phyloP scores from a whole-genome alignment of 192 early-diverging fungal species.

The Cetraspora pellucida region DNA sequence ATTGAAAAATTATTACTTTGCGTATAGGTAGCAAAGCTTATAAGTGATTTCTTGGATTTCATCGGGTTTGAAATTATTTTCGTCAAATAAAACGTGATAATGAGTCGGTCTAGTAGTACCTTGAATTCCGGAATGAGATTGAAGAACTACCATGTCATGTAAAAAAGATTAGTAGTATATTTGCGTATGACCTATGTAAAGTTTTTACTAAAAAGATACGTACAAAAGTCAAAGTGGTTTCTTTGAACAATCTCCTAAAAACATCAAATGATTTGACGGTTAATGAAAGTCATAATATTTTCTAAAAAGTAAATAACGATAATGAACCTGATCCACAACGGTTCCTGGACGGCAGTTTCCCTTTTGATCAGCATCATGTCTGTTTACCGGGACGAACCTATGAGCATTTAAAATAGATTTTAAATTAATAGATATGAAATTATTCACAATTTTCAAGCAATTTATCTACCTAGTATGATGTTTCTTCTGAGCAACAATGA shows the following conservation, averaged over 20 bases:
- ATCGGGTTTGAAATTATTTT: constrained; percentile 74
- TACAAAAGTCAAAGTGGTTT: constrained; percentile 30
- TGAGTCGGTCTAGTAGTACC: constrained; percentile 89
- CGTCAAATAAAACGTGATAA: constrained; percentile 86
- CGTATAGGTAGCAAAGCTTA: constrained; percentile 82
- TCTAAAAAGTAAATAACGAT: too few relatives aligned
- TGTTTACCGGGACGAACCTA: constrained; percentile 68
- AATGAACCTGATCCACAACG: not conserved
- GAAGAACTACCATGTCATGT: constrained; percentile 54
- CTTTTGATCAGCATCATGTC: constrained; percentile 60
- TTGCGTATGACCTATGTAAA: not conserved
- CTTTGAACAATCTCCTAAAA: not conserved
- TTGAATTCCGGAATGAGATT: constrained; percentile 86
- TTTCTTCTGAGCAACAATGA: constrained; percentile 84
- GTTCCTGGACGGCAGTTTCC: constrained; percentile 78
- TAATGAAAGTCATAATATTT: too few relatives aligned
- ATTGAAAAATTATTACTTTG: constrained; percentile 36
- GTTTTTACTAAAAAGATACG: not conserved
- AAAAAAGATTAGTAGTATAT: constrained; percentile 4
- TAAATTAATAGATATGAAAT: not conserved
- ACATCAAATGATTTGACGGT: too few relatives aligned
- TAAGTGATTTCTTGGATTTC: constrained; percentile 82
- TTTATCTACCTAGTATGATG: constrained; percentile 73
- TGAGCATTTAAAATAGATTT: not conserved
- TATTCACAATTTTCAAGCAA: not conserved